Evolutionary conservation across 179 eudicot genomes (phyloP).

Genomic region (Spergularia azorica): DNA sequence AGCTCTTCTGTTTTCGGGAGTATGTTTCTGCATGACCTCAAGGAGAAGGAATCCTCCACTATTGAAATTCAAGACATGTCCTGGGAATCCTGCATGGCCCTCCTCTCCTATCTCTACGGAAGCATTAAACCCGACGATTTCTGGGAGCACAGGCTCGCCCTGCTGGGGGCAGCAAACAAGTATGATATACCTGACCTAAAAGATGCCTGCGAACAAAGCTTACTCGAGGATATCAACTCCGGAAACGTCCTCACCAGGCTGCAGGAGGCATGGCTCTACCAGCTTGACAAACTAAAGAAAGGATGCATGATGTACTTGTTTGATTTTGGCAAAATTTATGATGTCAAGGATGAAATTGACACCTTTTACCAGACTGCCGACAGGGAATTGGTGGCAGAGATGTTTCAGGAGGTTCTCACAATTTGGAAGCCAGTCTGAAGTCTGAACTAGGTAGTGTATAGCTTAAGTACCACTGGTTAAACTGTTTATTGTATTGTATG

Average conservation of each 20-base stretch:
- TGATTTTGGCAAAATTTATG: constrained; percentile 87
- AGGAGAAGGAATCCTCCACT: constrained; percentile 77
- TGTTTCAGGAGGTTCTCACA: constrained; percentile 80
- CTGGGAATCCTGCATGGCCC: constrained; percentile 69
- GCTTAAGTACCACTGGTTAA: neutral
- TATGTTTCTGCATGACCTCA: constrained; percentile 78
- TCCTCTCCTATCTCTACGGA: constrained; percentile 79
- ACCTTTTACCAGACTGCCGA: constrained; percentile 67
- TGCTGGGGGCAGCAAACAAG: constrained; percentile 84
- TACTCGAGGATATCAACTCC: constrained; percentile 75
- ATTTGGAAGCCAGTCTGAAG: constrained; percentile 63
- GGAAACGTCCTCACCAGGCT: constrained; percentile 78
- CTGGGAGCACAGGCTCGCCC: constrained; percentile 74
- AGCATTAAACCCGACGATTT: constrained; percentile 70
- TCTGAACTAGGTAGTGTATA: neutral
- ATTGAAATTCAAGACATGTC: constrained; percentile 82
- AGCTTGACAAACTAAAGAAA: constrained; percentile 62
- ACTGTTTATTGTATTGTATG: neutral
- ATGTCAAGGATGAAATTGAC: constrained; percentile 69
- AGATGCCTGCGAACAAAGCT: constrained; percentile 81
- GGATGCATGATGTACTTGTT: constrained; percentile 79
- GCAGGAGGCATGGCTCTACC: constrained; percentile 82
- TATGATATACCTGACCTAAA: constrained; percentile 65
- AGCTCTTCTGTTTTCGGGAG: constrained; percentile 83
- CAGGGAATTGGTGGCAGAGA: constrained; percentile 61